phyloP scores from a whole-genome alignment of 805 yeast genomes.

The Kregervanrija fluxuum region DNA sequence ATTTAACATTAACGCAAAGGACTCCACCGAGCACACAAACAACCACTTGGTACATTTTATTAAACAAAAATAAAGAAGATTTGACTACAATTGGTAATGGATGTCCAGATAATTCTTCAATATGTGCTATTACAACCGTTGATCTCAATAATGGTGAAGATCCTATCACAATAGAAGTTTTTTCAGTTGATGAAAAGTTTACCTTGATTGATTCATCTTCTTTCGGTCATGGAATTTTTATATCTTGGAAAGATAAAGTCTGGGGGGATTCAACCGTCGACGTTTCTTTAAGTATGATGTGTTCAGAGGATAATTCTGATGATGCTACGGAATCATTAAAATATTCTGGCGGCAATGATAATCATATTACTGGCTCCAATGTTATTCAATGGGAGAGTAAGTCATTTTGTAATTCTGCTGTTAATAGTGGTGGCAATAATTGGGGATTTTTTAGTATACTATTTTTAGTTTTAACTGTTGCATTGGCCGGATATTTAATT shows the following conservation, averaged over 20 bases:
- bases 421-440: slow-evolving; percentile 29
- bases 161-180: slow-evolving; percentile 38
- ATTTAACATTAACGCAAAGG: slow-evolving; percentile 31
- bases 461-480: slow-evolving; percentile 65
- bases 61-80: slow-evolving; percentile 29
- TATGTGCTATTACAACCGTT: slow-evolving; percentile 69
- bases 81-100: slow-evolving; percentile 29
- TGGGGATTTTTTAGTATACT: slow-evolving; percentile 84
- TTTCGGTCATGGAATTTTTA: slow-evolving; percentile 43
- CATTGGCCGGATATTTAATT: slow-evolving; percentile 62
- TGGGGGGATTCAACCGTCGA: slow-evolving; percentile 57
- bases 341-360: background rate
- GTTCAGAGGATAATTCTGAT: slow-evolving; percentile 30
- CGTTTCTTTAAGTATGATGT: slow-evolving; percentile 41
- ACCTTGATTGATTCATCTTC: no score
- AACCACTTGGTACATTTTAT: slow-evolving; percentile 61
- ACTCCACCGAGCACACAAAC: slow-evolving; percentile 78
- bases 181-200: no score
- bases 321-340: slow-evolving; percentile 14
- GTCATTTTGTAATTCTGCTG: slow-evolving; percentile 16
- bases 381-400: slow-evolving; percentile 17
- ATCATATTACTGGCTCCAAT: slow-evolving; percentile 1
- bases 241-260: slow-evolving; percentile 42
- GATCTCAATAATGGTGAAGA: slow-evolving; percentile 41
- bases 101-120: slow-evolving; percentile 66